These are phyloP conservation scores for Sugiyamaella smithiae DNA, from an alignment of 805 yeast species.

Conservation along the genomic window DNA sequence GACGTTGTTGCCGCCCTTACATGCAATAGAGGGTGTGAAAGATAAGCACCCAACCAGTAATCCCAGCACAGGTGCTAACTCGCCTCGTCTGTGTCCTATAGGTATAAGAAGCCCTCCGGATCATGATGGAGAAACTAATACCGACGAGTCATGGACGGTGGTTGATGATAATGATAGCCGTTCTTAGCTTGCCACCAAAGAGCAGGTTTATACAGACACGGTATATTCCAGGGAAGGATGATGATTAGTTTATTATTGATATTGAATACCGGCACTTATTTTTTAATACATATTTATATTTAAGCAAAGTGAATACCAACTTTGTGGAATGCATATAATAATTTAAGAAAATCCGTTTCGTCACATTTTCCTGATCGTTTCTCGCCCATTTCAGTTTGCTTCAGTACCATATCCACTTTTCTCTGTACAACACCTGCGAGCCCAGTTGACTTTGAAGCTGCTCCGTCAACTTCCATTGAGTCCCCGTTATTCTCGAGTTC, in stretches of 20 bases:
- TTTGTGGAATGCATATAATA: constrained; percentile 90
- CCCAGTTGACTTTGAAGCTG: constrained; percentile 12
- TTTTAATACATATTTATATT: too few species aligned
- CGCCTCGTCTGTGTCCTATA: too few species aligned
- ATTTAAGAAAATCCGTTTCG: constrained; percentile 81
- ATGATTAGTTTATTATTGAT: too few species aligned
- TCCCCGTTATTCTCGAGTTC: constrained; percentile 35
- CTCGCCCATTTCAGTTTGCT: constrained; percentile 76
- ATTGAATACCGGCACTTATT: too few species aligned
- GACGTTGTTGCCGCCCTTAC: background rate
- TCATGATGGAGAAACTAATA: constrained; percentile 1
- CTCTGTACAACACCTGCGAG: constrained; percentile 51
- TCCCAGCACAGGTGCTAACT: background rate
- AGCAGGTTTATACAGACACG: too few species aligned
- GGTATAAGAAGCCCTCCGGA: background rate
- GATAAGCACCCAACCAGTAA: too few species aligned
- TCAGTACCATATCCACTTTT: constrained; percentile 69
- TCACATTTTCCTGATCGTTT: constrained; percentile 92
- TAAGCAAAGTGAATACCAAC: constrained; percentile 95
- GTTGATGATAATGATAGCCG: constrained; percentile 9
- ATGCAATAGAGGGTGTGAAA: background rate
- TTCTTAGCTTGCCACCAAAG: too few species aligned
- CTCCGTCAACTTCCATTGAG: constrained; percentile 35
- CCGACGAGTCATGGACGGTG: constrained; percentile 22
- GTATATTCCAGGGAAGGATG: too few species aligned